Percentiles rank a stretch among this genome's conserved stretches.
Evolutionary conservation across 768 basidiomycete species (phyloP).

Genomic region (Leccinum sublutescens): DNA sequence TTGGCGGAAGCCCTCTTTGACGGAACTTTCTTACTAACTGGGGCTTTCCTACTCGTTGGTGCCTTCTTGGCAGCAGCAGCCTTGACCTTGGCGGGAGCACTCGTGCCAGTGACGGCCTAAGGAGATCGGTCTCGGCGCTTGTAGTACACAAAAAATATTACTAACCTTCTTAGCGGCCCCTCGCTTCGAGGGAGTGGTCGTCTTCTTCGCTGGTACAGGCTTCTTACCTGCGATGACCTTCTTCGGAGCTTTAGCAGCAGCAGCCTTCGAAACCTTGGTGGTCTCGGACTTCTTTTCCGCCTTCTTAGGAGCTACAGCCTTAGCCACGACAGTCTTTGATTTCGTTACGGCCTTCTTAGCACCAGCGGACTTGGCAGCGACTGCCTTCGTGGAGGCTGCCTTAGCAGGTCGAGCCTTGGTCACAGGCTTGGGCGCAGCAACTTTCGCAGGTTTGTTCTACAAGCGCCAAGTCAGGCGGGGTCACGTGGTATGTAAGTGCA

Average conservation of each 20-base stretch:
- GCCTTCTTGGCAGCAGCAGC: slow-evolving; percentile 35
- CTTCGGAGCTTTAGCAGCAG: slow-evolving; percentile 29
- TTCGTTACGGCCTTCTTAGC: slow-evolving; percentile 35
- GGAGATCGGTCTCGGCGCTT: slow-evolving; percentile 2
- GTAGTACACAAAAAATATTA: not conserved
- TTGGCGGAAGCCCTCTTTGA: slow-evolving; percentile 20
- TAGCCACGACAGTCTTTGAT: slow-evolving; percentile 32
- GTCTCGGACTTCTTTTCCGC: slow-evolving; percentile 33
- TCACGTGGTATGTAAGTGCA: slow-evolving; percentile 25
- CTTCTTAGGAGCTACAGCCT: slow-evolving; percentile 43
- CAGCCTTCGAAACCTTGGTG: slow-evolving; percentile 34
- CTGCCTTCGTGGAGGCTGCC: slow-evolving; percentile 27
- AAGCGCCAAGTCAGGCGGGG: slow-evolving; percentile 11
- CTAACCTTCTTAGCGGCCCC: slow-evolving; percentile 64
- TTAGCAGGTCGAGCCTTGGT: slow-evolving; percentile 28
- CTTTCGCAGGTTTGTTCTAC: slow-evolving; percentile 35
- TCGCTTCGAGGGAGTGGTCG: slow-evolving; percentile 42
- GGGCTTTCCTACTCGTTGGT: slow-evolving; percentile 26
- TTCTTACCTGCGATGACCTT: slow-evolving; percentile 34
- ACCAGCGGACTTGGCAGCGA: slow-evolving; percentile 22
- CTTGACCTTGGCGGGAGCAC: slow-evolving; percentile 36
- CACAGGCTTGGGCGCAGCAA: slow-evolving; percentile 23
- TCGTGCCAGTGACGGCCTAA: slow-evolving; percentile 53
- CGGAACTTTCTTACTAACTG: slow-evolving; percentile 25
- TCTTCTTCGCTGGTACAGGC: slow-evolving; percentile 40